Percentiles rank a stretch among this genome's conserved stretches.
These are phyloP conservation scores for Gaillardinia entomophila DNA, from an alignment of 805 yeast species.

Conservation along the genomic window DNA sequence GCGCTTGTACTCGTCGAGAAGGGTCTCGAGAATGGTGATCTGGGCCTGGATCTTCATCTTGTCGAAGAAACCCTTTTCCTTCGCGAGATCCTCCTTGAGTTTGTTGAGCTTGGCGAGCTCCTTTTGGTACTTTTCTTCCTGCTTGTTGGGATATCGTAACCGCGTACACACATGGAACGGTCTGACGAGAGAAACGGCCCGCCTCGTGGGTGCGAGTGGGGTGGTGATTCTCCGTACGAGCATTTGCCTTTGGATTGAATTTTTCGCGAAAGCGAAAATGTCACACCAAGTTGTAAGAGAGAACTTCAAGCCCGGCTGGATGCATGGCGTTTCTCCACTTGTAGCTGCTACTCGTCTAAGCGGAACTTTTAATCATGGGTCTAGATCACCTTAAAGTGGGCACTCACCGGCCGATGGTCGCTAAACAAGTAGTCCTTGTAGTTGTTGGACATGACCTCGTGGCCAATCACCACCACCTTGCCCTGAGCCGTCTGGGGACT, in stretches of 20 bases:
- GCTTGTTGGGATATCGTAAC: not conserved
- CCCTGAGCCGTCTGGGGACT: conserved; percentile 3
- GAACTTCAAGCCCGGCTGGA: too few species aligned
- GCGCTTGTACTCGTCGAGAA: not conserved
- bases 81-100: conserved; percentile 14
- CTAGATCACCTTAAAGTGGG: conserved; percentile 16
- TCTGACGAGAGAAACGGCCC: too few species aligned
- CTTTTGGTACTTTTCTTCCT: conserved; percentile 9
- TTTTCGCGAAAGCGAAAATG: too few species aligned
- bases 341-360: too few species aligned
- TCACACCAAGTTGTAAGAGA: too few species aligned
- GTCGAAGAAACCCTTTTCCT: conserved; percentile 18
- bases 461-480: conserved; percentile 14
- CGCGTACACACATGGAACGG: too few species aligned
- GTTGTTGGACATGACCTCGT: conserved; percentile 30
- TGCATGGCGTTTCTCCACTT: too few species aligned
- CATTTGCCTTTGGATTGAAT: too few species aligned
- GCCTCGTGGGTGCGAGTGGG: too few species aligned
- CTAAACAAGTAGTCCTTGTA: conserved; percentile 31
- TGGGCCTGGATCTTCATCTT: conserved; percentile 15
- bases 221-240: too few species aligned
- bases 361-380: too few species aligned
- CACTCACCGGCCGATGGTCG: conserved; percentile 44
- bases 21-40: conserved; percentile 5
- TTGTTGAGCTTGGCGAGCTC: conserved; percentile 18